Evolutionary conservation across 106 monocot species (phyloP).

Genomic region (Cymbidium sinense): DNA sequence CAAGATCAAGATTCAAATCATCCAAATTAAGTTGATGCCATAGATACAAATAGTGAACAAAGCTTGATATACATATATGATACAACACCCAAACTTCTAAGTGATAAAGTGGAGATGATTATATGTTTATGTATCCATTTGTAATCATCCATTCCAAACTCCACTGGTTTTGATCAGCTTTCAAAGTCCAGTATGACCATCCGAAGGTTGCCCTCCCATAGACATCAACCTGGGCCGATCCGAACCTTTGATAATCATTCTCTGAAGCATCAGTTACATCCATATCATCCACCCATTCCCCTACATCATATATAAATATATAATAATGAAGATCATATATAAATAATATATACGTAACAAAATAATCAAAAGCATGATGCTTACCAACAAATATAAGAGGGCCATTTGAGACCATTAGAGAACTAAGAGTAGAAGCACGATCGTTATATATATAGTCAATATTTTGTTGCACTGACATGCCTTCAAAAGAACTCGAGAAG

Average conservation of each 20-base stretch:
- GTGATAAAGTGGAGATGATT: background rate
- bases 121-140: slow-evolving; percentile 57
- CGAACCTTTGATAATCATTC: slow-evolving; percentile 57
- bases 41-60: too few relatives aligned
- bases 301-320: slow-evolving; percentile 27
- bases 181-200: slow-evolving; percentile 76
- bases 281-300: slow-evolving; percentile 84
- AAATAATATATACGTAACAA: background rate
- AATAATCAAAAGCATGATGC: background rate
- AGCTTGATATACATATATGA: too few relatives aligned
- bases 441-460: slow-evolving; percentile 55
- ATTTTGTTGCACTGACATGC: slow-evolving; percentile 49
- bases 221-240: slow-evolving; percentile 43
- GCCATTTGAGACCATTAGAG: slow-evolving; percentile 32
- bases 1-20: too few relatives aligned
- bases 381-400: slow-evolving; percentile 69
- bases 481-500: slow-evolving; percentile 21
- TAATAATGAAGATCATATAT: too few relatives aligned
- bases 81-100: too few relatives aligned
- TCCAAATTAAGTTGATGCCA: too few relatives aligned
- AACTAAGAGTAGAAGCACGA: slow-evolving; percentile 26
- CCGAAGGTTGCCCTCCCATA: slow-evolving; percentile 63
- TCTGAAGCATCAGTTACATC: slow-evolving; percentile 21
- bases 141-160: slow-evolving; percentile 78
- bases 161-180: slow-evolving; percentile 46